Conservation (phyloP, 2,329 filamentous ascomycete species). For the Rasamsonia emersonii region DNA sequence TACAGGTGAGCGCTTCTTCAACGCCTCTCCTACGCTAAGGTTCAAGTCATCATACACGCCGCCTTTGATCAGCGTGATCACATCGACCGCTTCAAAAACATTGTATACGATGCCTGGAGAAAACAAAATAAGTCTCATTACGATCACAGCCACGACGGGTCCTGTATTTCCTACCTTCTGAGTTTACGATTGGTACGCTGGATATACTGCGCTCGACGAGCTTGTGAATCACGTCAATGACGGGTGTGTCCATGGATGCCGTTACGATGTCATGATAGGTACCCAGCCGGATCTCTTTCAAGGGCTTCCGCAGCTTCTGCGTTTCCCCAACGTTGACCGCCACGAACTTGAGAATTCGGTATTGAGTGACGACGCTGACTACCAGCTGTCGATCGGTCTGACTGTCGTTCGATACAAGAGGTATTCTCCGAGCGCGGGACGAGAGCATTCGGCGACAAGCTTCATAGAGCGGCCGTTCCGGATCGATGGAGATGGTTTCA, state of each 20-base stretch:
- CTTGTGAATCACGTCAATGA: conserved; percentile 88
- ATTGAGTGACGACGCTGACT: conserved; percentile 94
- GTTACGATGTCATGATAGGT: conserved; percentile 76
- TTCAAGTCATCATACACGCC: conserved; percentile 86
- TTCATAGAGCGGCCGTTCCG: conserved; percentile 83
- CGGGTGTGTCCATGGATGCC: conserved; percentile 77
- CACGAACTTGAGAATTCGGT: conserved; percentile 97
- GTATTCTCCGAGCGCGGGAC: conserved; percentile 86
- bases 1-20: conserved; percentile 74
- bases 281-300: conserved; percentile 75
- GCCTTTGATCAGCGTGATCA: conserved; percentile 91
- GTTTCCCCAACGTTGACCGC: conserved; percentile 90
- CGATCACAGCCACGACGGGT: no score
- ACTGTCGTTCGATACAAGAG: conserved; percentile 85
- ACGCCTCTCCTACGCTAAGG: conserved; percentile 76
- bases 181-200: conserved; percentile 85
- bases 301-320: conserved; percentile 75
- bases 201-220: conserved; percentile 92
- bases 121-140: no score
- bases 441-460: conserved; percentile 90
- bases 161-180: conserved; percentile 49
- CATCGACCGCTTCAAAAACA: conserved; percentile 95
- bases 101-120: conserved; percentile 70
- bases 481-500: conserved; percentile 93
- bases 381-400: conserved; percentile 89